phyloP scores from a whole-genome alignment of 2,329 filamentous ascomycete species.

The Aspergillus melleus region DNA sequence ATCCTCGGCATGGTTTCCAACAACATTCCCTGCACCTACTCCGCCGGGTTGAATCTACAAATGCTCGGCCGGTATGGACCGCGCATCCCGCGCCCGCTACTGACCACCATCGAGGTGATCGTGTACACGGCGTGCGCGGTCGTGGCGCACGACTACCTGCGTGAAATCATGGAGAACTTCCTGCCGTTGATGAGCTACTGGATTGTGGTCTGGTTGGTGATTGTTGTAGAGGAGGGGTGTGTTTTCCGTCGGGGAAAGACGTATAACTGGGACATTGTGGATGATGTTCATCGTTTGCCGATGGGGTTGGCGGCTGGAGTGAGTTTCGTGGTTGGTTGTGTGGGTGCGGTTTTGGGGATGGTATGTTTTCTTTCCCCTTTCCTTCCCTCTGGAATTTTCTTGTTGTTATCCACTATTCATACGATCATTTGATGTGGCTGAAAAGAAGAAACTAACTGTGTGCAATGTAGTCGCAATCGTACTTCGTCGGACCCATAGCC shows the following conservation, averaged over 20 bases:
- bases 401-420: not conserved
- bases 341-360: conserved; percentile 41
- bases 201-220: conserved; percentile 41
- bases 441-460: not conserved
- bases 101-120: conserved; percentile 41
- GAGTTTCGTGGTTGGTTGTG: conserved; percentile 36
- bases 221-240: conserved; percentile 42
- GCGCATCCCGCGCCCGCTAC: conserved; percentile 42
- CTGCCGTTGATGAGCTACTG: conserved; percentile 49
- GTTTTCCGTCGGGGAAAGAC: conserved; percentile 37
- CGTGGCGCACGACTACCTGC: conserved; percentile 41
- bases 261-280: conserved; percentile 43
- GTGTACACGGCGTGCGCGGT: conserved; percentile 45
- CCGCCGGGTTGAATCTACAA: conserved; percentile 44
- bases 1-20: conserved; percentile 43
- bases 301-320: conserved; percentile 39
- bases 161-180: conserved; percentile 45
- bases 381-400: too few relatives aligned
- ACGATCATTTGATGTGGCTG: not conserved
- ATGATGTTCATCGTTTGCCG: conserved; percentile 35
- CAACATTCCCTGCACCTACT: conserved; percentile 45
- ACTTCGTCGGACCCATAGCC: conserved; percentile 36
- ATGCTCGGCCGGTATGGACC: conserved; percentile 37
- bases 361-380: conserved; percentile 12
- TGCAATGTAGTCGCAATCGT: conserved; percentile 30